Conservation (phyloP, 805 yeast species). For the Candida easanensis region DNA sequence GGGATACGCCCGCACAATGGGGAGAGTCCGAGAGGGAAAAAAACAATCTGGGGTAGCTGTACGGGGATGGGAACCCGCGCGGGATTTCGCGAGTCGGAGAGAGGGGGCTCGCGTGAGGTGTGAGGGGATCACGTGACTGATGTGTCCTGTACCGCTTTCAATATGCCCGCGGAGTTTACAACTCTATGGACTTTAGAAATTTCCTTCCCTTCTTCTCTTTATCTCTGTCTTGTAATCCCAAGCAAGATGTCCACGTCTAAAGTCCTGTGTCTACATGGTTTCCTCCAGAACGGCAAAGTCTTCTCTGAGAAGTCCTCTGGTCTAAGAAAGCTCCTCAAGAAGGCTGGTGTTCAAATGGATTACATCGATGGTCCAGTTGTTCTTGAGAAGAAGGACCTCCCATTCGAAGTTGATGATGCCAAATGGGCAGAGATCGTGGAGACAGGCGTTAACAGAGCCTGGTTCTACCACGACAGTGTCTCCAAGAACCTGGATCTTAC, state of each 20-base stretch:
- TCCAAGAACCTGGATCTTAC: constrained; percentile 49
- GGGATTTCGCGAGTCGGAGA: too few relatives aligned
- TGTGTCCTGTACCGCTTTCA: too few relatives aligned
- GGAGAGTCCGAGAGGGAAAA: neutral
- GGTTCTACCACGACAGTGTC: constrained; percentile 67
- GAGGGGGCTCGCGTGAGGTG: neutral
- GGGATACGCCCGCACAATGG: neutral
- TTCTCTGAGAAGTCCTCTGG: constrained; percentile 91
- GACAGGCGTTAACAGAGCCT: constrained; percentile 51
- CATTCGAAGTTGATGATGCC: constrained; percentile 59
- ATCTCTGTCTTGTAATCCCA: neutral
- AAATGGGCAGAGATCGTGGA: constrained; percentile 47
- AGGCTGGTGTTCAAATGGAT: constrained; percentile 62
- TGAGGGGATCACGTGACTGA: neutral
- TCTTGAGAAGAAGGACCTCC: constrained; percentile 67
- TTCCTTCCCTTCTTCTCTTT: constrained; percentile 2
- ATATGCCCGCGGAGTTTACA: constrained; percentile 15
- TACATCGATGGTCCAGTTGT: constrained; percentile 78
- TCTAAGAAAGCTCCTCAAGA: constrained; percentile 69
- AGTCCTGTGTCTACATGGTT: constrained; percentile 88
- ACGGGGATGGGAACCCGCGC: too few relatives aligned
- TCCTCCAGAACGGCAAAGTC: constrained; percentile 76
- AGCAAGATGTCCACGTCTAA: constrained; percentile 35
- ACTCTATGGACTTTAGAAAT: constrained; percentile 8
- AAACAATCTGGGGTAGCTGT: constrained; percentile 6